A percentile compares a stretch with the other conserved stretches of the same genome.
Conservation (phyloP, 139 green algal genomes). For the Raphidocelis subcapitata region DNA sequence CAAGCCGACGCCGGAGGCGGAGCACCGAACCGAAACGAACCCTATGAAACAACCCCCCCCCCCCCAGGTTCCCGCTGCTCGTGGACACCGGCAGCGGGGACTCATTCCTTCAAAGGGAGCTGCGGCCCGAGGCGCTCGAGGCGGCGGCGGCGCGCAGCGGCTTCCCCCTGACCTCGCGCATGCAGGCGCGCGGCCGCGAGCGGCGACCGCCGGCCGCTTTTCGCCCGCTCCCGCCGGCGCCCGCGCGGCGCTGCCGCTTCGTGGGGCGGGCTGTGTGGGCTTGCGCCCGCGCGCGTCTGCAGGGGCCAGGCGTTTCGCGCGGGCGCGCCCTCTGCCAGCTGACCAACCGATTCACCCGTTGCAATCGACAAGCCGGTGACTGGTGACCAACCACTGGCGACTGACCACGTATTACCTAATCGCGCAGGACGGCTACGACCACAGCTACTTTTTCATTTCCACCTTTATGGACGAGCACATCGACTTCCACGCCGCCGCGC, state of each 20-base stretch:
- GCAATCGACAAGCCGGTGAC: not conserved
- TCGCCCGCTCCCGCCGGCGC: not conserved
- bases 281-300: too few species aligned
- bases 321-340: too few species aligned
- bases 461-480: slow-evolving; percentile 95
- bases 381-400: not conserved
- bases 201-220: not conserved
- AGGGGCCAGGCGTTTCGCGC: too few species aligned
- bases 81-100: slow-evolving; percentile 75
- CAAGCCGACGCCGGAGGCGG: too few species aligned
- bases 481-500: slow-evolving; percentile 74
- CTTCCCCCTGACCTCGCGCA: slow-evolving; percentile 56
- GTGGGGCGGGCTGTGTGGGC: too few species aligned
- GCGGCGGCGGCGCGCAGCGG: slow-evolving; percentile 55
- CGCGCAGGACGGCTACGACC: slow-evolving; percentile 88
- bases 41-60: too few species aligned
- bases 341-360: too few species aligned
- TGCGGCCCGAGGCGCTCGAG: slow-evolving; percentile 76
- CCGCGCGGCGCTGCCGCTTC: too few species aligned
- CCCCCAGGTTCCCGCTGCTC: slow-evolving; percentile 20
- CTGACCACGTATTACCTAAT: not conserved
- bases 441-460: slow-evolving; percentile 95
- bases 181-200: slow-evolving; percentile 57
- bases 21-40: too few species aligned
- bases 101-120: slow-evolving; percentile 83